Evolutionary conservation across 192 early-diverging fungal genomes (phyloP).

Genomic region (Coemansia sp.): DNA sequence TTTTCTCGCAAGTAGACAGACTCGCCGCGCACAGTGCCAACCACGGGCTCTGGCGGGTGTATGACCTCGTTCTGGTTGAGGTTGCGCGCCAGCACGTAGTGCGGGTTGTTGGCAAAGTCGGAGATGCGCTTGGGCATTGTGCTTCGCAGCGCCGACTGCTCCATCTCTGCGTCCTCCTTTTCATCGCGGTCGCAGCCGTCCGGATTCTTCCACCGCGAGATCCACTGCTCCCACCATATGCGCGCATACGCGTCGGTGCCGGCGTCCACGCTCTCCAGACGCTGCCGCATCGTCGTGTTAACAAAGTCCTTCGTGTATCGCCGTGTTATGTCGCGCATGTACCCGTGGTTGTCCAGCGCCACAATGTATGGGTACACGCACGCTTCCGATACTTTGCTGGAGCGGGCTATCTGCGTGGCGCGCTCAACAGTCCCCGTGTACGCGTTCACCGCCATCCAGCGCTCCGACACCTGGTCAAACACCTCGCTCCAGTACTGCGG

Average conservation of each 20-base stretch:
- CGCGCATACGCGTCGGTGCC: slow-evolving; percentile 15
- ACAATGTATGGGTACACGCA: slow-evolving; percentile 26
- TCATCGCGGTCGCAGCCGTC: slow-evolving; percentile 19
- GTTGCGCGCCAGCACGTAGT: slow-evolving; percentile 81
- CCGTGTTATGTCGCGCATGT: slow-evolving; percentile 40
- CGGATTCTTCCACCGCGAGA: slow-evolving; percentile 29
- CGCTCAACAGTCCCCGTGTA: slow-evolving; percentile 26
- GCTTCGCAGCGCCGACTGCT: slow-evolving; percentile 50
- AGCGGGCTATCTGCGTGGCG: slow-evolving; percentile 3
- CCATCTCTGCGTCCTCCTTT: slow-evolving; percentile 57
- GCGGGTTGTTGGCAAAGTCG: slow-evolving; percentile 79
- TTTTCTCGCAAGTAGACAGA: slow-evolving; percentile 74
- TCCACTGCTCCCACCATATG: slow-evolving; percentile 48
- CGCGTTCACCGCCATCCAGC: slow-evolving; percentile 59
- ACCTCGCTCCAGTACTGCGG: slow-evolving; percentile 71
- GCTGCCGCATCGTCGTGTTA: slow-evolving; percentile 47
- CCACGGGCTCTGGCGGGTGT: slow-evolving; percentile 64
- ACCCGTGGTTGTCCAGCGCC: slow-evolving; percentile 17
- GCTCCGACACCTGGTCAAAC: slow-evolving; percentile 46
- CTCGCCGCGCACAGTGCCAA: slow-evolving; percentile 78
- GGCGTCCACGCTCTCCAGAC: slow-evolving; percentile 27
- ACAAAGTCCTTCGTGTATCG: slow-evolving; percentile 36
- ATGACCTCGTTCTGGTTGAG: slow-evolving; percentile 77
- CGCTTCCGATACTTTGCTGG: neutral
- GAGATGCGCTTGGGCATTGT: slow-evolving; percentile 76